These are phyloP conservation scores for Cryptococcus jaspeensis DNA, from an alignment of 1,284 basidiomycete genomes.

Conservation along the genomic window DNA sequence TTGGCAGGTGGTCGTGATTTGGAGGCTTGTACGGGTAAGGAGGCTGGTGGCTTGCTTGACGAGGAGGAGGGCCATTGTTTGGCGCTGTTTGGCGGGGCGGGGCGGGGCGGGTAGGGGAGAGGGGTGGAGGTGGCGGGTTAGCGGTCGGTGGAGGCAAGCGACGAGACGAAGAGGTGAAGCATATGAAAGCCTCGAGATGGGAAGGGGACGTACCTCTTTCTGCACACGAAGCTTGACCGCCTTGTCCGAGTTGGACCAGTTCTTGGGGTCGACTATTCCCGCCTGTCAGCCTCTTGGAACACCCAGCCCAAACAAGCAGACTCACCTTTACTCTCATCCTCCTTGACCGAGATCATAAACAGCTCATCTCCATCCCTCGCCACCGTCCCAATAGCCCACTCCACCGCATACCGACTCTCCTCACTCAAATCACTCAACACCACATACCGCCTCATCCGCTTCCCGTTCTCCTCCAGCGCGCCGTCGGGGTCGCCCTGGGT, in stretches of 20 bases:
- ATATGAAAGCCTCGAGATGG: not conserved
- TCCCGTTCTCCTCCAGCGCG: conserved; percentile 57
- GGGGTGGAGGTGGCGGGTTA: too few species aligned
- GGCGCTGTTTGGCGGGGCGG: conserved; percentile 59
- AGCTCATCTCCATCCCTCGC: conserved; percentile 91
- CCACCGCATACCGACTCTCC: conserved; percentile 85
- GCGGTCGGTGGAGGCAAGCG: too few species aligned
- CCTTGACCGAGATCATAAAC: conserved; percentile 82
- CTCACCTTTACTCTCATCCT: conserved; percentile 85
- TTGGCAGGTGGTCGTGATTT: conserved; percentile 85
- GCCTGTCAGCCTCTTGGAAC: not conserved
- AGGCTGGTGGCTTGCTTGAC: conserved; percentile 83
- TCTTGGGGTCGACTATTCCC: conserved; percentile 68
- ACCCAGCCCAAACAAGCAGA: conserved; percentile 10
- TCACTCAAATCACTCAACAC: conserved; percentile 92
- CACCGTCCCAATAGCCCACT: conserved; percentile 96
- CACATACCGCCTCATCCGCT: conserved; percentile 71
- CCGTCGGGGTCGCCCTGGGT: conserved; percentile 75
- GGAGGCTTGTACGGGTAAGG: conserved; percentile 82
- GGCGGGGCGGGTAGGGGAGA: too few species aligned
- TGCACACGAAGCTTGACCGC: conserved; percentile 75
- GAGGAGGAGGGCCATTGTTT: conserved; percentile 81
- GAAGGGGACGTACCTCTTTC: conserved; percentile 67
- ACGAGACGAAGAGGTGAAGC: too few species aligned
- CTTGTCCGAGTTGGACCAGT: conserved; percentile 65